phyloP scores from a whole-genome alignment of 2,329 filamentous ascomycete genomes.

The Ceratocystis lukuohia region DNA sequence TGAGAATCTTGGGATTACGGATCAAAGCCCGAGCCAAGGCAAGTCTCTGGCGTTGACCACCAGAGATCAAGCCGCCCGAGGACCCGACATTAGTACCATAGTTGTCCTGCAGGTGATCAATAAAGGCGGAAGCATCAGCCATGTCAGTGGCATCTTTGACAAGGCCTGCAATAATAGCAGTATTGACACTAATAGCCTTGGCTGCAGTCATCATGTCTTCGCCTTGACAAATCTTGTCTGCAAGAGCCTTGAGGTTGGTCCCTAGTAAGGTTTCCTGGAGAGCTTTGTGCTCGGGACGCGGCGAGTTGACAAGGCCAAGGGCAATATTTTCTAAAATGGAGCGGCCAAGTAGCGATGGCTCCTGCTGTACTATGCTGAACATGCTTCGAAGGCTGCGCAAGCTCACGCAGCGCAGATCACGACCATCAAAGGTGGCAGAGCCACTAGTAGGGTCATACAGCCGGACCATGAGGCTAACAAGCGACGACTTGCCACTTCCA shows the following conservation, averaged over 20 bases:
- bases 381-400: slow-evolving; percentile 32
- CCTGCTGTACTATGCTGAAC: slow-evolving; percentile 35
- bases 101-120: slow-evolving; percentile 39
- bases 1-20: slow-evolving; percentile 41
- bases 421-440: slow-evolving; percentile 34
- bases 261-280: slow-evolving; percentile 37
- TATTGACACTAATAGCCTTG: slow-evolving; percentile 30
- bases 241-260: slow-evolving; percentile 36
- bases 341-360: slow-evolving; percentile 33
- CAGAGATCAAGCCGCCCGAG: slow-evolving; percentile 41
- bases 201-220: slow-evolving; percentile 34
- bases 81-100: slow-evolving; percentile 41
- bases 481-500: slow-evolving; percentile 44
- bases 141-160: slow-evolving; percentile 40
- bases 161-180: slow-evolving; percentile 38
- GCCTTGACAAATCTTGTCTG: slow-evolving; percentile 38
- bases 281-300: slow-evolving; percentile 28
- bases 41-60: slow-evolving; percentile 48
- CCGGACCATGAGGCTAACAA: slow-evolving; percentile 41
- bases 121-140: slow-evolving; percentile 47
- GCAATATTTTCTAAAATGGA: slow-evolving; percentile 40
- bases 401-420: slow-evolving; percentile 36
- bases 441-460: slow-evolving; percentile 44
- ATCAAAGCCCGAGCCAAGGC: slow-evolving; percentile 46
- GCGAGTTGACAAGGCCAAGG: slow-evolving; percentile 36